Percentiles rank a stretch among this genome's conserved stretches.
These are phyloP conservation scores for Helicostylum pulchrum DNA, from an alignment of 192 early-diverging fungal species.

Conservation along the genomic window DNA sequence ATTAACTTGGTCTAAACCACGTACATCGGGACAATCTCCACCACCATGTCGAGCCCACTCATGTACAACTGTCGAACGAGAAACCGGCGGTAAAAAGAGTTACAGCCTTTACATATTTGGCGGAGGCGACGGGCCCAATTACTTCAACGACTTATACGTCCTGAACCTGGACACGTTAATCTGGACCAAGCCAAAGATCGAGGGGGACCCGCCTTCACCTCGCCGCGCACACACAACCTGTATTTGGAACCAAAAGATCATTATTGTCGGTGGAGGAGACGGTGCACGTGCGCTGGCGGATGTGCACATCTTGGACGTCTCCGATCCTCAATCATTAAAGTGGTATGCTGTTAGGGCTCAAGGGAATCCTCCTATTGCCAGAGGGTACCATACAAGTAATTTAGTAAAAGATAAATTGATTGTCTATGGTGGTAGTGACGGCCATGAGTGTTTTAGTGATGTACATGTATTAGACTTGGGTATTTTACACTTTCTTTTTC, in stretches of 20 bases:
- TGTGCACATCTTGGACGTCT: constrained; percentile 61
- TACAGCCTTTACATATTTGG: constrained; percentile 74
- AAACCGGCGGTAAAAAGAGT: constrained; percentile 21
- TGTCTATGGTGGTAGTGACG: constrained; percentile 86
- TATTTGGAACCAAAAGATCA: constrained; percentile 70
- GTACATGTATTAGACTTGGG: constrained; percentile 59
- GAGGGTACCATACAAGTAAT: constrained; percentile 88
- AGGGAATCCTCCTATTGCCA: constrained; percentile 66
- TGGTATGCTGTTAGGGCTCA: constrained; percentile 64
- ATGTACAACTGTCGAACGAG: constrained; percentile 60
- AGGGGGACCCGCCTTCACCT: constrained; percentile 56
- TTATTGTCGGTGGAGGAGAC: constrained; percentile 88
- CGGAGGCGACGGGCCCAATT: constrained; percentile 82
- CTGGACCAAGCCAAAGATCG: constrained; percentile 66
- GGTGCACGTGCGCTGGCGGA: constrained; percentile 81
- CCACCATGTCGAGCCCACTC: constrained; percentile 83
- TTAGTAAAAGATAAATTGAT: constrained; percentile 78
- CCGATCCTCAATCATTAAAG: constrained; percentile 31
- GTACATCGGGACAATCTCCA: constrained; percentile 62
- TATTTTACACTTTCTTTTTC: constrained; percentile 3
- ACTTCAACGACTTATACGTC: constrained; percentile 77
- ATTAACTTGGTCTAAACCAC: constrained; percentile 74
- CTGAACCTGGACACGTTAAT: constrained; percentile 67
- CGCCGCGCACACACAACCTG: constrained; percentile 83
- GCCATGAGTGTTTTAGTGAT: constrained; percentile 76